Conservation (phyloP, 371 early-diverging fungal genomes). For the Catenaria anguillulae region DNA sequence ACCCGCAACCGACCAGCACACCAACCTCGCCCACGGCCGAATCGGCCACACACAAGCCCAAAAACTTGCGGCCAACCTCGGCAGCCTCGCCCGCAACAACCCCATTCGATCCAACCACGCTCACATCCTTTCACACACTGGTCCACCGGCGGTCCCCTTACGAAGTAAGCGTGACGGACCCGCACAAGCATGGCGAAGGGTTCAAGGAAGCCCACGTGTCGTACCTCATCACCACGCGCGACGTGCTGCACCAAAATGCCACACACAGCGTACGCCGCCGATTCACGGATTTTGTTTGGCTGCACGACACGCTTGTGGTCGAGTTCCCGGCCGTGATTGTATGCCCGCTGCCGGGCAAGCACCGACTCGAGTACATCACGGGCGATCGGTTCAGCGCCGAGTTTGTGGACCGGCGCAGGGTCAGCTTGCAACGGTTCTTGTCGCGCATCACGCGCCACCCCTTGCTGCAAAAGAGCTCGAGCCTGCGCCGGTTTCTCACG, state of each 20-base stretch:
- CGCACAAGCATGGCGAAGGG: slow-evolving; percentile 74
- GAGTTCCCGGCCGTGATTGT: slow-evolving; percentile 67
- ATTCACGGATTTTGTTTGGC: slow-evolving; percentile 85
- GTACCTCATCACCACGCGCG: slow-evolving; percentile 58
- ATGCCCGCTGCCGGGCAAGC: slow-evolving; percentile 82
- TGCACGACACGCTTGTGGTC: slow-evolving; percentile 51
- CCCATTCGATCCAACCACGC: not conserved
- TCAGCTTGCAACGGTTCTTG: slow-evolving; percentile 59
- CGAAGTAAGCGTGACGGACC: slow-evolving; percentile 49
- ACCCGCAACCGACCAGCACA: not conserved
- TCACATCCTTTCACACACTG: not conserved
- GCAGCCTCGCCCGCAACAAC: not conserved
- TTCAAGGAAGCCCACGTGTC: slow-evolving; percentile 56
- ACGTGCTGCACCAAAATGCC: not conserved
- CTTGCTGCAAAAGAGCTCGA: slow-evolving; percentile 47
- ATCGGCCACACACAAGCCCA: no score
- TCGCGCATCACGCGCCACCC: slow-evolving; percentile 77
- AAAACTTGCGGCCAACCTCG: not conserved
- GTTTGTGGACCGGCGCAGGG: slow-evolving; percentile 69
- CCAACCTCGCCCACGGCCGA: not conserved
- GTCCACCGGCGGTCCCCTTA: slow-evolving; percentile 6
- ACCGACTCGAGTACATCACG: slow-evolving; percentile 80
- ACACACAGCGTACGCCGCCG: slow-evolving; percentile 40
- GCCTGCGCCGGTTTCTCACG: slow-evolving; percentile 64
- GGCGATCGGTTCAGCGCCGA: slow-evolving; percentile 79